Percentiles rank a stretch among this genome's conserved stretches.
phyloP scores from a whole-genome alignment of 2,329 filamentous ascomycete species.

The Sporothrix luriei region DNA sequence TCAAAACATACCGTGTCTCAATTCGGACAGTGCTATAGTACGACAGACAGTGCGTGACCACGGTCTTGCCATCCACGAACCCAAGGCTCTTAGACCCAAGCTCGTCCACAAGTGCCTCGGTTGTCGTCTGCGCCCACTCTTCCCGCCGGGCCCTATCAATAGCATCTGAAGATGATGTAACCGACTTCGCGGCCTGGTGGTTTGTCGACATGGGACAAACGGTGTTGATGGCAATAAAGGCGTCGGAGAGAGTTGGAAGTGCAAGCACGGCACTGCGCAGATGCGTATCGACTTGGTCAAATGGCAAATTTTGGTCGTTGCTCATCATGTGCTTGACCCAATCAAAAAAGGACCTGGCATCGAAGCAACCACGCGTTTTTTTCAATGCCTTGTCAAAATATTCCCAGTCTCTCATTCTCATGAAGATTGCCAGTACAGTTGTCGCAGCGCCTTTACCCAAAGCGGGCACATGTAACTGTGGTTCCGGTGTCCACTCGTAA shows the following conservation, averaged over 20 bases:
- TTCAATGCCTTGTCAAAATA: background rate
- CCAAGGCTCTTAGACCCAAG: background rate
- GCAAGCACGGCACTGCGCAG: background rate
- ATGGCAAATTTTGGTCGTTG: background rate
- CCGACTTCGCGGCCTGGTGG: too few relatives aligned
- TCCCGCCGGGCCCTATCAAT: background rate
- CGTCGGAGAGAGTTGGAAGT: background rate
- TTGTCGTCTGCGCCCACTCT: background rate
- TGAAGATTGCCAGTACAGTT: background rate
- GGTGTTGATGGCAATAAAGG: background rate
- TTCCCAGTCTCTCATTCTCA: background rate
- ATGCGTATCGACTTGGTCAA: background rate
- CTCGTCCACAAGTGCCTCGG: background rate
- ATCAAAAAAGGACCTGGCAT: background rate
- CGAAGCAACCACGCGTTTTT: background rate
- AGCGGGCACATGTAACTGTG: background rate
- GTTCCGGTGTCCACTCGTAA: too few relatives aligned
- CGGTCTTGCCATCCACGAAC: background rate
- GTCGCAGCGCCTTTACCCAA: background rate
- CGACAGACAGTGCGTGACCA: background rate
- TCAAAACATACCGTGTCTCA: background rate
- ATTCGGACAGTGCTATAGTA: background rate
- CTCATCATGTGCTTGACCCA: background rate
- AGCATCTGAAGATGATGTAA: too few relatives aligned
- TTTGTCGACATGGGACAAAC: background rate